phyloP scores from a whole-genome alignment of 2,329 filamentous ascomycete genomes.

The Scedosporium apiospermum region DNA sequence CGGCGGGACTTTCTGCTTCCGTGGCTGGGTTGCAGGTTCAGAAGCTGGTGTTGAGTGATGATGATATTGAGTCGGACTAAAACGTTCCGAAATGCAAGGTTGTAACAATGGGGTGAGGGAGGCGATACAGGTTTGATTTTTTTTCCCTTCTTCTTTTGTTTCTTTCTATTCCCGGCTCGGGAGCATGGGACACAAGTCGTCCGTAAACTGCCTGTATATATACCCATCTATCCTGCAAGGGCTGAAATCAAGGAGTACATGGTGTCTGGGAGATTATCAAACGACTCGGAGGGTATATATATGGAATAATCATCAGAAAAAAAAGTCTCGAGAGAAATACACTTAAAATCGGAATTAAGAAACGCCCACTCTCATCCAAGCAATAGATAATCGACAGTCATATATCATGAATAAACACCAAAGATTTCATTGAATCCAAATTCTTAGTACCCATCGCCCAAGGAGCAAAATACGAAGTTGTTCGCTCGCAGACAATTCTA shows the following conservation, averaged over 20 bases:
- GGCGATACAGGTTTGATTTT: too few relatives aligned
- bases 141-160: too few relatives aligned
- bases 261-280: too few relatives aligned
- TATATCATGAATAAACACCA: too few relatives aligned
- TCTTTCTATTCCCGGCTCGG: too few relatives aligned
- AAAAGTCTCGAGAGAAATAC: background rate
- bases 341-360: background rate
- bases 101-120: too few relatives aligned
- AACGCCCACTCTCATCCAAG: background rate
- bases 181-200: background rate
- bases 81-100: background rate
- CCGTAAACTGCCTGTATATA: background rate
- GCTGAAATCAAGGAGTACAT: too few relatives aligned
- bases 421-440: too few relatives aligned
- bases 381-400: too few relatives aligned
- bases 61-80: conserved; percentile 58
- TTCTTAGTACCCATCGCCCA: too few relatives aligned
- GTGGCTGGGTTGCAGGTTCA: conserved; percentile 41
- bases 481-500: too few relatives aligned
- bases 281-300: background rate
- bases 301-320: background rate
- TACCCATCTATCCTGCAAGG: background rate
- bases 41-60: conserved; percentile 67
- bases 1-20: conserved; percentile 13
- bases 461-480: too few relatives aligned